phyloP scores from a whole-genome alignment of 352 stramenopile species.

The Pythium insidiosum region DNA sequence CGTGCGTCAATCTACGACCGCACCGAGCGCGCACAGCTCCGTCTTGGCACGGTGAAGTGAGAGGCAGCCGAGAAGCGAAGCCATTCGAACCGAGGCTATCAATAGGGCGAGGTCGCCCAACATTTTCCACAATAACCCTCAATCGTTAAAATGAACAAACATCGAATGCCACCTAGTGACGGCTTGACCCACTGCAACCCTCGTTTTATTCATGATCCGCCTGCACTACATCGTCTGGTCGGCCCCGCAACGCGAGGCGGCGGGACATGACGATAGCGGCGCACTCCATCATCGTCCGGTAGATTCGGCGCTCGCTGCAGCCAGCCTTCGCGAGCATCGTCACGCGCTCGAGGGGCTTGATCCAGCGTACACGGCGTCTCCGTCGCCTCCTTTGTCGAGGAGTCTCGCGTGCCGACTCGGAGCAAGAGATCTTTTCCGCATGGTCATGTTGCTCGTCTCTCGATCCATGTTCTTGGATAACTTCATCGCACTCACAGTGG shows the following conservation, averaged over 20 bases:
- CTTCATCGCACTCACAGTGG: neutral
- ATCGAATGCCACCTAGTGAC: no score
- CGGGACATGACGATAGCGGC: constrained; percentile 44
- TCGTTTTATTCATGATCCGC: no score
- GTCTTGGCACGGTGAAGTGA: neutral
- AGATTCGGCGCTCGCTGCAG: constrained; percentile 43
- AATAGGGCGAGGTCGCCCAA: no score
- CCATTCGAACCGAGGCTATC: no score
- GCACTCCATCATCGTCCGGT: constrained; percentile 46
- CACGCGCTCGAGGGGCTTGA: constrained; percentile 18
- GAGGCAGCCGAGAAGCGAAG: neutral
- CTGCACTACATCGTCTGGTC: no score
- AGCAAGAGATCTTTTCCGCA: neutral
- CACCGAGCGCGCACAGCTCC: neutral
- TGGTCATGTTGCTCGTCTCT: neutral
- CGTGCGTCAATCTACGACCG: neutral
- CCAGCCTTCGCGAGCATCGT: constrained; percentile 32
- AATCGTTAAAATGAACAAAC: no score
- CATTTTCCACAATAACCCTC: no score
- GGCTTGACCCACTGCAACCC: no score
- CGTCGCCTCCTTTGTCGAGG: neutral
- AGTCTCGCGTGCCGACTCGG: neutral
- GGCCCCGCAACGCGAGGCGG: no score
- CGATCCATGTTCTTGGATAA: no score
- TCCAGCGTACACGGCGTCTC: constrained; percentile 14